Conservation (phyloP, 2,329 filamentous ascomycete species). For the Fusarium mexicanum region DNA sequence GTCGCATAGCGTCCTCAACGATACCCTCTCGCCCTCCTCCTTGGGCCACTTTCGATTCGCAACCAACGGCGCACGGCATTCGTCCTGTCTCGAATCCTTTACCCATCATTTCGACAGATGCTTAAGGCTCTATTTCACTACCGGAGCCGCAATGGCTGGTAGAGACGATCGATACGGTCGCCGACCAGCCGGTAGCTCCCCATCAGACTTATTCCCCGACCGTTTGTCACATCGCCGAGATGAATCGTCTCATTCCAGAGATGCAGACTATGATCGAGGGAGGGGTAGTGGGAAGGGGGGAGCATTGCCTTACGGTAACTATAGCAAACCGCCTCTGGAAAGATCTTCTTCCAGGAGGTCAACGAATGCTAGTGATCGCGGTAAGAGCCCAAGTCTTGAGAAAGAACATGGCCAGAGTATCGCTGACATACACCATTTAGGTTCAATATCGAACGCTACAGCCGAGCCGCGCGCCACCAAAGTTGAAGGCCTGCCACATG, state of each 20-base stretch:
- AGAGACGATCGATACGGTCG: slow-evolving; percentile 29
- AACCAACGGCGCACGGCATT: not conserved
- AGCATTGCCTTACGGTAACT: not conserved
- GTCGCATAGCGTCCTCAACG: not conserved
- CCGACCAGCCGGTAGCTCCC: slow-evolving; percentile 6
- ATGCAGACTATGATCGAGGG: slow-evolving; percentile 5
- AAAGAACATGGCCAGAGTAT: not conserved
- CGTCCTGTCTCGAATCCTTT: not conserved
- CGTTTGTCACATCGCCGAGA: slow-evolving; percentile 18
- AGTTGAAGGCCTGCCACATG: slow-evolving; percentile 2
- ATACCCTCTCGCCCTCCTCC: not conserved
- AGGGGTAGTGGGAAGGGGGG: slow-evolving; percentile 5
- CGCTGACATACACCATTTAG: slow-evolving; percentile 7
- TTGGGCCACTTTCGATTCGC: not conserved
- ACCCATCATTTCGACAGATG: slow-evolving; percentile 22
- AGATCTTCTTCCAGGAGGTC: not conserved
- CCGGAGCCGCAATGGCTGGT: slow-evolving; percentile 36
- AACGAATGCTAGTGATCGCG: slow-evolving; percentile 22
- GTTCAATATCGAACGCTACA: not conserved
- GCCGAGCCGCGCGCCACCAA: not conserved
- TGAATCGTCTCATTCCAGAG: slow-evolving; percentile 1
- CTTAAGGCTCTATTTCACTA: not conserved
- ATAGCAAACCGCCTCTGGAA: not conserved
- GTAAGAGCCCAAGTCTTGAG: slow-evolving; percentile 6
- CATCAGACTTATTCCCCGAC: not conserved